Conservation (phyloP, 2,329 filamentous ascomycete genomes). For the Fusarium transvaalense region DNA sequence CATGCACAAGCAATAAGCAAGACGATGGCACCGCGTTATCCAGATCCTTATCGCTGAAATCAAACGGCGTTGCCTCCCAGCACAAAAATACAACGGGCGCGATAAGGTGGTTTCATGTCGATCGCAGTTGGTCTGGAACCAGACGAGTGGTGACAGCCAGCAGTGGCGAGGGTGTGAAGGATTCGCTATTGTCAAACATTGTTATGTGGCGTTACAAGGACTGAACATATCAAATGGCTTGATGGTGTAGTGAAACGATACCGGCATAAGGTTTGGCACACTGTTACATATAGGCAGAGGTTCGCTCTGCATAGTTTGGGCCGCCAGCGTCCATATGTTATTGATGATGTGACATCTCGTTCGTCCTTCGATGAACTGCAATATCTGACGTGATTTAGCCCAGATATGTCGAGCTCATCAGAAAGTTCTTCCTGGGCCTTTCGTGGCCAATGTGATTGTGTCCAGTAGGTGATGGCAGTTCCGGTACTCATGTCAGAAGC, state of each 20-base stretch:
- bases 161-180: constrained; percentile 11
- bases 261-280: background rate
- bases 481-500: background rate
- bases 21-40: constrained; percentile 1
- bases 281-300: background rate
- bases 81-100: background rate
- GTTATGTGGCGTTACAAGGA: constrained; percentile 5
- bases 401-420: background rate
- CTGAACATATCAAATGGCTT: background rate
- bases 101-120: constrained; percentile 11
- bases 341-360: background rate
- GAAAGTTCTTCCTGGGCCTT: background rate
- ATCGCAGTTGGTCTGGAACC: constrained; percentile 5
- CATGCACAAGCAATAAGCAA: constrained; percentile 3
- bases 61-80: background rate
- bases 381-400: background rate
- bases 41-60: constrained; percentile 6
- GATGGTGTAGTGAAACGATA: background rate
- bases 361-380: background rate
- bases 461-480: background rate
- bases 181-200: constrained; percentile 12
- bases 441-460: background rate
- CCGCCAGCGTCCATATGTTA: background rate
- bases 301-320: background rate
- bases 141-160: background rate